Percentiles rank a stretch among this genome's conserved stretches.
These are phyloP conservation scores for Trypanosoma melophagium DNA, from an alignment of 208 protist genomes.

Conservation along the genomic window DNA sequence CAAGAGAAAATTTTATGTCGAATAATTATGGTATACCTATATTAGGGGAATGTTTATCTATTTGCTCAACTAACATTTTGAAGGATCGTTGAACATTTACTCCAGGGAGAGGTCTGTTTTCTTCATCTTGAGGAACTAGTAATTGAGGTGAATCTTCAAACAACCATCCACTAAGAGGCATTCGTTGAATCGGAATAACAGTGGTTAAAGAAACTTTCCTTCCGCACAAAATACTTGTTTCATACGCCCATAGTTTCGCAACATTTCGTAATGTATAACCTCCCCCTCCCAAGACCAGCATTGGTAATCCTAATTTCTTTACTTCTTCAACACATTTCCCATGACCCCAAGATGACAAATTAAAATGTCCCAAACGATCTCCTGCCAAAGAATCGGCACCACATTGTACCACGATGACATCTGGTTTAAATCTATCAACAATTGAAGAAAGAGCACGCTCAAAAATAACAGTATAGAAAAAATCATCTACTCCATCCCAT, in stretches of 20 bases:
- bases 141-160: constrained; percentile 79
- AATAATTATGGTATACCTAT: constrained; percentile 50
- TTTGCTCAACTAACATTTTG: constrained; percentile 64
- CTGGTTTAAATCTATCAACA: constrained; percentile 70
- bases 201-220: constrained; percentile 64
- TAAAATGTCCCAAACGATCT: constrained; percentile 95
- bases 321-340: constrained; percentile 95
- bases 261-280: constrained; percentile 99
- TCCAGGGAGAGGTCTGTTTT: constrained; percentile 56
- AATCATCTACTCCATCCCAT: constrained; percentile 91
- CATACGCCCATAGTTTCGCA: constrained; percentile 97
- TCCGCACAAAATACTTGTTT: constrained; percentile 84
- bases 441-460: constrained; percentile 64
- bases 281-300: constrained; percentile 98
- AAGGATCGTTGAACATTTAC: constrained; percentile 71
- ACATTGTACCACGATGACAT: constrained; percentile 98
- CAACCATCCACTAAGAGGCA: constrained; percentile 81
- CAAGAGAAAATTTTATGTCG: no score
- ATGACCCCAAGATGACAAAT: constrained; percentile 93
- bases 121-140: constrained; percentile 74
- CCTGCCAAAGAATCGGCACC: constrained; percentile 98
- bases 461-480: constrained; percentile 86
- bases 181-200: constrained; percentile 56
- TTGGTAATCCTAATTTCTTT: constrained; percentile 92
- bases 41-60: constrained; percentile 65